Evolutionary conservation across 1,284 basidiomycete genomes (phyloP).

Genomic region (Xerocomus cyaneibrunnescens): DNA sequence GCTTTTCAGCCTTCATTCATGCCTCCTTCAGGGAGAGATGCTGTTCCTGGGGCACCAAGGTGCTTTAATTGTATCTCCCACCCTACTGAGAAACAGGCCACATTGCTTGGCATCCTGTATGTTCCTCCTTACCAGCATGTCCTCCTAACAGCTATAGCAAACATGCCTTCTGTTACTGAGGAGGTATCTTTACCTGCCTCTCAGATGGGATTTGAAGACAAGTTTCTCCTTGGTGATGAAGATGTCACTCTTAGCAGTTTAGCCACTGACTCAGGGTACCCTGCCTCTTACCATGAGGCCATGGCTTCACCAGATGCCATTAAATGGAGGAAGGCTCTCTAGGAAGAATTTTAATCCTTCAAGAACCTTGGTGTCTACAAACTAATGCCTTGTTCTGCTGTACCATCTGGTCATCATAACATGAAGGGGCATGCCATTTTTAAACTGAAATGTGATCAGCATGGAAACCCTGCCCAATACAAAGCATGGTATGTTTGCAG

Average conservation of each 20-base stretch:
- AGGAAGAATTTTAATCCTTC: constrained; percentile 27
- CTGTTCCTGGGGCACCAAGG: too few relatives aligned
- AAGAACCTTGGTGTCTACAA: constrained; percentile 30
- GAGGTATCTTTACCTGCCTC: too few relatives aligned
- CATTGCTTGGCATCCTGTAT: too few relatives aligned
- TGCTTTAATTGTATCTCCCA: background rate
- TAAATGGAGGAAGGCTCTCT: constrained; percentile 23
- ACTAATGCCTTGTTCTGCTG: constrained; percentile 24
- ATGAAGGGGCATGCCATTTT: background rate
- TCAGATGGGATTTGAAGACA: too few relatives aligned
- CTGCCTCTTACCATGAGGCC: constrained; percentile 16
- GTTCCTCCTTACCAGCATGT: too few relatives aligned
- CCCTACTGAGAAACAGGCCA: background rate
- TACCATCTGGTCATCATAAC: background rate
- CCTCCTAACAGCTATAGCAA: too few relatives aligned
- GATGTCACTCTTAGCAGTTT: background rate
- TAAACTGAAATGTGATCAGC: background rate
- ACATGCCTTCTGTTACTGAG: too few relatives aligned
- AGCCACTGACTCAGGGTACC: background rate
- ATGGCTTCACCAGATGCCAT: constrained; percentile 17
- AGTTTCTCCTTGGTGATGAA: background rate
- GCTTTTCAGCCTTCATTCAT: too few relatives aligned
- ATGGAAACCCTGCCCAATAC: background rate
- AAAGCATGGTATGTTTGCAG: constrained; percentile 2
- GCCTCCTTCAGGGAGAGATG: too few relatives aligned